A percentile compares a stretch with the other conserved stretches of the same genome.
phyloP scores from a whole-genome alignment of 2,329 filamentous ascomycete genomes.

The Diaporthe vexans region DNA sequence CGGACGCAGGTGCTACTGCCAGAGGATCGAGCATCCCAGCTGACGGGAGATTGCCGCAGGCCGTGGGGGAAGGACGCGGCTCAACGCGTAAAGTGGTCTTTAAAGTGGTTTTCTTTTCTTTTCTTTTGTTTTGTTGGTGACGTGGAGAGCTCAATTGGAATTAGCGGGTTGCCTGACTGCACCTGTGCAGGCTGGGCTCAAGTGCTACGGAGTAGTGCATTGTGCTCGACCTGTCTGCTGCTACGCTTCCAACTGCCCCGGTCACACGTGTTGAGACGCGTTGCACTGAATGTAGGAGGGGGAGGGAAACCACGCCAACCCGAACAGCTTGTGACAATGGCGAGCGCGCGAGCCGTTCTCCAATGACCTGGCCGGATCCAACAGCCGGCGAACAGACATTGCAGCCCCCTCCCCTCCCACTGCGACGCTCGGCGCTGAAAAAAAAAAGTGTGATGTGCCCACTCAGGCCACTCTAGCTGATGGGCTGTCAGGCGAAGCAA shows the following conservation, averaged over 20 bases:
- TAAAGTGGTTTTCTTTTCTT: background rate
- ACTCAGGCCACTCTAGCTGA: background rate
- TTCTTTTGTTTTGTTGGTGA: background rate
- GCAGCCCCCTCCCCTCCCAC: constrained; percentile 22
- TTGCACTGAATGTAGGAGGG: background rate
- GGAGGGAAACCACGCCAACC: background rate
- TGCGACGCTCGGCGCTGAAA: constrained; percentile 26
- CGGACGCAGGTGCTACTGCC: background rate
- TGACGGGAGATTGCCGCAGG: constrained; percentile 25
- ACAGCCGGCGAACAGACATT: constrained; percentile 30
- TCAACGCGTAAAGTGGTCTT: constrained; percentile 30
- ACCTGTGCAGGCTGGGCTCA: background rate
- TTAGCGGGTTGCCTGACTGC: background rate
- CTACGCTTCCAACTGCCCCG: no score
- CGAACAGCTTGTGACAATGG: background rate
- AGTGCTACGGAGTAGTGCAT: background rate
- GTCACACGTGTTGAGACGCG: background rate
- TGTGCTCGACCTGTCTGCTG: background rate
- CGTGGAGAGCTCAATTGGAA: constrained; percentile 14
- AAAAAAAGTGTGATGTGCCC: constrained; percentile 20
- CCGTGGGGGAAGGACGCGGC: constrained; percentile 3
- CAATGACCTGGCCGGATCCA: constrained; percentile 15
- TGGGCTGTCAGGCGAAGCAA: constrained; percentile 1
- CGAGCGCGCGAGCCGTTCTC: constrained; percentile 12
- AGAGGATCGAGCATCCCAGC: constrained; percentile 21